Evolutionary conservation across 345 rosid genomes (phyloP).

Genomic region (Sonneratia caseolaris): DNA sequence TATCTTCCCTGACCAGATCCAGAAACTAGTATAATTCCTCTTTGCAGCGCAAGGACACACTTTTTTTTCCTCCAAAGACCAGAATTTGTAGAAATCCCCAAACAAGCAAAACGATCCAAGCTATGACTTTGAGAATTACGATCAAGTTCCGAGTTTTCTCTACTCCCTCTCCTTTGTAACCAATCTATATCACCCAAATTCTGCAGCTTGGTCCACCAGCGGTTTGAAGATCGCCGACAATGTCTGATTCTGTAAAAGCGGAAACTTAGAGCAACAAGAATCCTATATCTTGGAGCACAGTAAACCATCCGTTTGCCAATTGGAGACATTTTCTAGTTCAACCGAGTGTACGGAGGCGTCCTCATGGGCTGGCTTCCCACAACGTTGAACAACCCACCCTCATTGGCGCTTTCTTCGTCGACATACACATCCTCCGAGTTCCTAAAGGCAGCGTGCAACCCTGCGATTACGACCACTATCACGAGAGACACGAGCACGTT

Average conservation of each 20-base stretch:
- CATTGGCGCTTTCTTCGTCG: slow-evolving; percentile 49
- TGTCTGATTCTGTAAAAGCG: background rate
- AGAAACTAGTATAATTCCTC: background rate
- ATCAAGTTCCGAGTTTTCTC: background rate
- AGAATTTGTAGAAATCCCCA: background rate
- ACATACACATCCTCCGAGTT: slow-evolving; percentile 62
- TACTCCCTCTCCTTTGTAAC: background rate
- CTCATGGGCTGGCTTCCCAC: slow-evolving; percentile 43
- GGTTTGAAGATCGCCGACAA: background rate
- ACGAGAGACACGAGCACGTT: slow-evolving; percentile 61
- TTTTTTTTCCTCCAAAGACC: background rate
- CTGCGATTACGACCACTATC: slow-evolving; percentile 45
- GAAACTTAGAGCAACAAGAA: background rate
- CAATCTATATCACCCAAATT: background rate
- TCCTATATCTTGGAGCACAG: background rate
- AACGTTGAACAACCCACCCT: slow-evolving; percentile 52
- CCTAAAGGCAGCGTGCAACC: slow-evolving; percentile 56
- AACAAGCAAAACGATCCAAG: background rate
- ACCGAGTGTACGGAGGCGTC: slow-evolving; percentile 36
- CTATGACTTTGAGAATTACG: background rate
- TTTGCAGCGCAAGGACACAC: background rate
- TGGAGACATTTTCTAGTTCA: background rate
- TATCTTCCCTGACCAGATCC: background rate
- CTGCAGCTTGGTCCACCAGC: background rate
- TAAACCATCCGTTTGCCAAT: background rate